Percentiles rank a stretch among this genome's conserved stretches.
Evolutionary conservation across 441 rosid genomes (phyloP).

Genomic region (Euphorbia schlechtendalii): DNA sequence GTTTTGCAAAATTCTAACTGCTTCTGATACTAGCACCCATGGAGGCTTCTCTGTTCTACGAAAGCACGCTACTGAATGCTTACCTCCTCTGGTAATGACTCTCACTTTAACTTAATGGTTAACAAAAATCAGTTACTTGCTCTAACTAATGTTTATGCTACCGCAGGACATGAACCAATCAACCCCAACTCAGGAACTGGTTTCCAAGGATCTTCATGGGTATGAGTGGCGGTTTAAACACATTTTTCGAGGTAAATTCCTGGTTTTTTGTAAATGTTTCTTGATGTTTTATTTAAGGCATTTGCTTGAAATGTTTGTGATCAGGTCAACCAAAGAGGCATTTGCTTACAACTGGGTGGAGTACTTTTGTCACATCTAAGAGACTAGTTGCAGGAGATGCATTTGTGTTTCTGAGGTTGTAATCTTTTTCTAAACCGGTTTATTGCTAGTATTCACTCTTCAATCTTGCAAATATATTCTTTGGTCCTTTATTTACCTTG

Average conservation of each 20-base stretch:
- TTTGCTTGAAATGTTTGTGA: too few species aligned
- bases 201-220: conserved; percentile 72
- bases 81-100: conserved; percentile 59
- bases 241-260: conserved; percentile 74
- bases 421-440: background rate
- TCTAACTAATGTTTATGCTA: conserved; percentile 11
- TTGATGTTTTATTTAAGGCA: too few species aligned
- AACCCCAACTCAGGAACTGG: conserved; percentile 76
- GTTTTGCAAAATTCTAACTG: conserved; percentile 76
- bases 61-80: conserved; percentile 78
- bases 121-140: background rate
- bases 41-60: conserved; percentile 90
- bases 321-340: conserved; percentile 87
- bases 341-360: conserved; percentile 93
- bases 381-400: conserved; percentile 83
- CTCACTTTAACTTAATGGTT: background rate
- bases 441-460: conserved; percentile 1
- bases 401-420: conserved; percentile 81
- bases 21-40: conserved; percentile 93
- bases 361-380: conserved; percentile 74
- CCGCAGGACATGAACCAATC: conserved; percentile 68
- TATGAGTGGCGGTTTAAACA: conserved; percentile 84
- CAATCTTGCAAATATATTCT: too few species aligned
- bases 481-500: background rate
- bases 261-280: background rate